Conservation (phyloP, 2,329 filamentous ascomycete species). For the Purpureocillium lavendulum region DNA sequence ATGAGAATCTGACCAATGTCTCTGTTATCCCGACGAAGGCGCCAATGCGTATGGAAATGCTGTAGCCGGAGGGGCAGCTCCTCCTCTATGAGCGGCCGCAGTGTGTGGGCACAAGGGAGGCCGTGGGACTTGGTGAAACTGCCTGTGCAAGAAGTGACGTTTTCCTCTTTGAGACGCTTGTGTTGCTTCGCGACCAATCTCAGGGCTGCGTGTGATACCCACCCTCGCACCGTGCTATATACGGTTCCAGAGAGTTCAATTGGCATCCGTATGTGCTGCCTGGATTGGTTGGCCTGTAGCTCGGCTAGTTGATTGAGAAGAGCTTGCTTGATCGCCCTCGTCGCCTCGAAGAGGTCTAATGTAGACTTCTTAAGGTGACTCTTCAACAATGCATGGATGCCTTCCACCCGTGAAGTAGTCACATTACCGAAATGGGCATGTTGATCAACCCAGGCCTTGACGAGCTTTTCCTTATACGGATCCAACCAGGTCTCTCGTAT, state of each 20-base stretch:
- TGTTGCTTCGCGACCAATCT: no score
- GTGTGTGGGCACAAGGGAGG: no score
- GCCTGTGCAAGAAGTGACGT: no score
- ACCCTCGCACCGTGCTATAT: slow-evolving; percentile 1
- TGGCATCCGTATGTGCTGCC: slow-evolving; percentile 3
- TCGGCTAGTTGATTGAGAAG: slow-evolving; percentile 10
- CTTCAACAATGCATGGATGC: slow-evolving; percentile 11
- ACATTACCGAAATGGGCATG: slow-evolving; percentile 11
- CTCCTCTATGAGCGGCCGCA: no score
- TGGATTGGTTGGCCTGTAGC: slow-evolving; percentile 9
- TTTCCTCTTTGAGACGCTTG: no score
- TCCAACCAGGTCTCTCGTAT: slow-evolving; percentile 10
- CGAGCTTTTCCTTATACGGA: slow-evolving; percentile 12
- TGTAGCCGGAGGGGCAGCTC: no score
- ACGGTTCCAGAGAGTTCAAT: slow-evolving; percentile 8
- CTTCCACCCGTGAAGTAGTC: slow-evolving; percentile 9
- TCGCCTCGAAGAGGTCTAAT: slow-evolving; percentile 11
- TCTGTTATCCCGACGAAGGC: no score
- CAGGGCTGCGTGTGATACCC: no score
- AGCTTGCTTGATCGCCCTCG: slow-evolving; percentile 7
- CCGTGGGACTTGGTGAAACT: no score
- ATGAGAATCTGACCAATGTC: background rate
- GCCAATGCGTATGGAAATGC: no score
- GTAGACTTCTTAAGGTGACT: slow-evolving; percentile 7
- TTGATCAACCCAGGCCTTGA: slow-evolving; percentile 12